phyloP scores from a whole-genome alignment of 2,329 filamentous ascomycete genomes.

The Cordyceps javanica region DNA sequence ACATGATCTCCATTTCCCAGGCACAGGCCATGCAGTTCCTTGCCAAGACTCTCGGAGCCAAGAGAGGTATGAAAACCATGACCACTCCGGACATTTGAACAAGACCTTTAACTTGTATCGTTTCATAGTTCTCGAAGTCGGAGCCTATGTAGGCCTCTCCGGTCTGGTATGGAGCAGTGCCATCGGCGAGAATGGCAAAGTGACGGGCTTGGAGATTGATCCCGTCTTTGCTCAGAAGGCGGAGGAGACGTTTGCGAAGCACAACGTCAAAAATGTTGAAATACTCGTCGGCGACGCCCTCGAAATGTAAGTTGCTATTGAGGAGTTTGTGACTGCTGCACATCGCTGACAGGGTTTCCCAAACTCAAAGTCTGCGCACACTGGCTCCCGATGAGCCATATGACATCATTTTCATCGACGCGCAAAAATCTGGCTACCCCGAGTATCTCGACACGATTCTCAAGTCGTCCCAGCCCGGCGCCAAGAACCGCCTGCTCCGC shows the following conservation, averaged over 20 bases:
- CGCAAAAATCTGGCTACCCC: slow-evolving; percentile 39
- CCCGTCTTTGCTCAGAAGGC: slow-evolving; percentile 32
- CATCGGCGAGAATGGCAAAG: slow-evolving; percentile 29
- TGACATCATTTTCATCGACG: slow-evolving; percentile 42
- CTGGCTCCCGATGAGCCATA: slow-evolving; percentile 32
- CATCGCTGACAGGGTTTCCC: background rate
- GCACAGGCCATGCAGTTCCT: background rate
- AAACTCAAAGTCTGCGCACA: slow-evolving; percentile 23
- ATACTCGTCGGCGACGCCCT: slow-evolving; percentile 35
- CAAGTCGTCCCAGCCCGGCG: slow-evolving; percentile 27
- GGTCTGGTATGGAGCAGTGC: slow-evolving; percentile 32
- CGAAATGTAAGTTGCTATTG: slow-evolving; percentile 24
- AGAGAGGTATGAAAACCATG: background rate
- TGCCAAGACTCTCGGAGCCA: background rate
- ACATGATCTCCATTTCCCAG: background rate
- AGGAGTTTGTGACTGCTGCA: background rate
- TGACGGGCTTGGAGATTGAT: slow-evolving; percentile 35
- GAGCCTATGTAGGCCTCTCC: slow-evolving; percentile 34
- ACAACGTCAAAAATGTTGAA: slow-evolving; percentile 32
- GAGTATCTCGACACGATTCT: slow-evolving; percentile 35
- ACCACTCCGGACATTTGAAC: background rate
- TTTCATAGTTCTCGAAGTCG: slow-evolving; percentile 33
- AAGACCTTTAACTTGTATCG: background rate
- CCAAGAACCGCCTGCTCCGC: slow-evolving; percentile 31
- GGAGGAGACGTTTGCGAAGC: slow-evolving; percentile 25